A percentile compares a stretch with the other conserved stretches of the same genome.
Evolutionary conservation across 2,329 filamentous ascomycete genomes (phyloP).

Genomic region (Paraphaeosphaeria sporulosa): DNA sequence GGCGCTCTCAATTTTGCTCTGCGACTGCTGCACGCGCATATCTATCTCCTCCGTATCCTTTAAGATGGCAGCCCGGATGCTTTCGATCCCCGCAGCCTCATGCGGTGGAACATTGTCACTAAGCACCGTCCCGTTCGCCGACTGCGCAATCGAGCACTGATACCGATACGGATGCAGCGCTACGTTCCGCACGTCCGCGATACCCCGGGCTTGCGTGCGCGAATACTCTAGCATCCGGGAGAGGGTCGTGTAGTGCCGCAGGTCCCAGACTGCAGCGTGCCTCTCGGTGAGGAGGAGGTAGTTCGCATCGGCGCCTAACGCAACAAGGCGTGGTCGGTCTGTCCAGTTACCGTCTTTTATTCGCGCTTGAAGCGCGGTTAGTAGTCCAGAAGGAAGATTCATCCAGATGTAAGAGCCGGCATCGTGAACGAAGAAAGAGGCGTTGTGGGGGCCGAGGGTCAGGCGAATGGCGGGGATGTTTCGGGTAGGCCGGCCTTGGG

Average conservation of each 20-base stretch:
- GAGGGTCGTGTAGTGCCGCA: conserved; percentile 32
- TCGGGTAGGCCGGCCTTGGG: conserved; percentile 22
- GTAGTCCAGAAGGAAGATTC: conserved; percentile 36
- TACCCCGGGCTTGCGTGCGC: conserved; percentile 21
- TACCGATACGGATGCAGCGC: conserved; percentile 43
- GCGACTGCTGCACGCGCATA: conserved; percentile 6
- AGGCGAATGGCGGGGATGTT: conserved; percentile 38
- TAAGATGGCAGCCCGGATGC: conserved; percentile 29
- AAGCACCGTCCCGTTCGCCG: conserved; percentile 31
- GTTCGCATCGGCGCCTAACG: conserved; percentile 37
- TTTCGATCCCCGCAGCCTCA: conserved; percentile 24
- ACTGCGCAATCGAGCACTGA: conserved; percentile 36
- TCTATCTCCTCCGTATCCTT: conserved; percentile 10
- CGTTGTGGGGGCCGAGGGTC: conserved; percentile 42
- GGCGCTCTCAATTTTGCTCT: conserved; percentile 11
- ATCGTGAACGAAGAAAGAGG: conserved; percentile 44
- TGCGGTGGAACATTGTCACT: conserved; percentile 39
- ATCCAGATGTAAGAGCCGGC: conserved; percentile 39
- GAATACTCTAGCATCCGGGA: conserved; percentile 31
- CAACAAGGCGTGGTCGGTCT: conserved; percentile 41
- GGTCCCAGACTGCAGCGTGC: conserved; percentile 39
- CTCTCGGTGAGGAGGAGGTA: conserved; percentile 43
- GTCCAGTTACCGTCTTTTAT: conserved; percentile 40
- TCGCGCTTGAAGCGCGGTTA: conserved; percentile 33
- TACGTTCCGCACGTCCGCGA: conserved; percentile 31